phyloP scores from a whole-genome alignment of 768 basidiomycete genomes.

The Lactifluus pinguis region DNA sequence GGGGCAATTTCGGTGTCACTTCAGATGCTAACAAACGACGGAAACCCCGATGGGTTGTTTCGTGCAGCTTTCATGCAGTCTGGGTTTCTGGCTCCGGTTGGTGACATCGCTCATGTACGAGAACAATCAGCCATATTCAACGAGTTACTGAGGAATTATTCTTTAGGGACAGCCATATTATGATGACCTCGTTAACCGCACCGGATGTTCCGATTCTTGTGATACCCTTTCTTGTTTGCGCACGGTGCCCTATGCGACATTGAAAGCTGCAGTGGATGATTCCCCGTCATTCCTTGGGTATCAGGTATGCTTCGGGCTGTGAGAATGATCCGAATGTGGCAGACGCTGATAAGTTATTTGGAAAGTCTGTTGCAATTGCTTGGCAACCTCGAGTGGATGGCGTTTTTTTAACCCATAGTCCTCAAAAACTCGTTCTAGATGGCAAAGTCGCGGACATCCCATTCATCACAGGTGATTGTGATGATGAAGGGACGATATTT shows the following conservation, averaged over 20 bases:
- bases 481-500: no score
- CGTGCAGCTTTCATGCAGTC: conserved; percentile 19
- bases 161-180: conserved; percentile 29
- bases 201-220: conserved; percentile 28
- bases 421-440: no score
- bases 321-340: not conserved
- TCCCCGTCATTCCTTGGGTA: conserved; percentile 23
- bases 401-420: no score
- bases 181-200: conserved; percentile 31
- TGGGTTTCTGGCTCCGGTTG: conserved; percentile 29
- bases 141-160: not conserved
- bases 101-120: conserved; percentile 20
- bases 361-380: conserved; percentile 24
- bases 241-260: conserved; percentile 24
- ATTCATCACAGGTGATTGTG: no score
- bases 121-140: conserved; percentile 22
- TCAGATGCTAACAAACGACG: conserved; percentile 36
- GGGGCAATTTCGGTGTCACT: conserved; percentile 39
- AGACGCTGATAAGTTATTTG: not conserved
- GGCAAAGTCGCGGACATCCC: no score
- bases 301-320: conserved; percentile 23
- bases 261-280: conserved; percentile 27
- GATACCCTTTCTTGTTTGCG: conserved; percentile 22
- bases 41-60: conserved; percentile 31
- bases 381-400: conserved; percentile 28